phyloP scores from a whole-genome alignment of 1,284 basidiomycete genomes.

The Papiliotrema fonsecae region DNA sequence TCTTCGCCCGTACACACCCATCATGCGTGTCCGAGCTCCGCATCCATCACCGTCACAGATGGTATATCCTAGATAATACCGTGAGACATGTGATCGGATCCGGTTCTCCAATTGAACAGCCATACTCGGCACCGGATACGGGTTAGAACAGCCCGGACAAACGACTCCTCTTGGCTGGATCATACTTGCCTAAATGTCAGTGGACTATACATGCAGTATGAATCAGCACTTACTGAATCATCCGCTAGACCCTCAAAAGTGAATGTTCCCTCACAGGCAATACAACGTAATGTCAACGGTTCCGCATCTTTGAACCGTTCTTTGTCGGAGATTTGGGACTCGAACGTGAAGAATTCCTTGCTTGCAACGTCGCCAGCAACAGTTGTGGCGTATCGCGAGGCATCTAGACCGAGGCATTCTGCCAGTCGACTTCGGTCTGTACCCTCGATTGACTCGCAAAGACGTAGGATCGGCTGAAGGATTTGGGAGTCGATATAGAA shows the following conservation, averaged over 20 bases:
- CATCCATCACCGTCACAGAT: conserved; percentile 85
- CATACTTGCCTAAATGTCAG: conserved; percentile 31
- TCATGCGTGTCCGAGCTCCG: conserved; percentile 71
- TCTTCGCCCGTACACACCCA: conserved; percentile 81
- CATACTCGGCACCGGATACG: conserved; percentile 59
- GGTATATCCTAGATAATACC: conserved; percentile 86
- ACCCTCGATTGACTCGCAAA: conserved; percentile 95
- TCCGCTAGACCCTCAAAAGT: conserved; percentile 59
- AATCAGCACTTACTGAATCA: conserved; percentile 18
- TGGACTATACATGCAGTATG: background rate
- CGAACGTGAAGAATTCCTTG: conserved; percentile 71
- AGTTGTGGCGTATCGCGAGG: conserved; percentile 62
- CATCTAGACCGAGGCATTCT: conserved; percentile 91
- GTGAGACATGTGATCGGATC: conserved; percentile 68
- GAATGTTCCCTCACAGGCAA: conserved; percentile 61
- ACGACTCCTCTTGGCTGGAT: conserved; percentile 53
- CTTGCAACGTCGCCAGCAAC: conserved; percentile 56
- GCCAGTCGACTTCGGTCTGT: conserved; percentile 87
- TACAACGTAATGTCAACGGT: conserved; percentile 68
- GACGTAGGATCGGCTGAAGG: conserved; percentile 86
- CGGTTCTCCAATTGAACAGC: conserved; percentile 80
- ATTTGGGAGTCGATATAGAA: conserved; percentile 90
- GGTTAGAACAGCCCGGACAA: conserved; percentile 56
- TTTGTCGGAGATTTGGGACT: conserved; percentile 83
- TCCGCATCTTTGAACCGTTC: conserved; percentile 76